These are phyloP conservation scores for Metschnikowia chrysomelidarum DNA, from an alignment of 805 yeast species.

Conservation along the genomic window DNA sequence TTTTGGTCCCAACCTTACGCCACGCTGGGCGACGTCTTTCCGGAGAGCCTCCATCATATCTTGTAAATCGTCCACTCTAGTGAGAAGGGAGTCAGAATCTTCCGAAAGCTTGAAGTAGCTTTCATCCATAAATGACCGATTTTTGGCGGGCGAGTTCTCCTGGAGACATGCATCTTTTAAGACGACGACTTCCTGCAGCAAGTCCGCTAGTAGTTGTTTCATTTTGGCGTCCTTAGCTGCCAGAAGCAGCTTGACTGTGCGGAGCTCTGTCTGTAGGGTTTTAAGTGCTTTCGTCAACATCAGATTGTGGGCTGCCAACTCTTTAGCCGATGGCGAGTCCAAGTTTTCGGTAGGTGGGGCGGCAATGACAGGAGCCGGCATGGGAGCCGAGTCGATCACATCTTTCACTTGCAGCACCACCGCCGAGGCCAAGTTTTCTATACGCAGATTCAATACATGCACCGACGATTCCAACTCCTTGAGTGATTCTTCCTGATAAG, in stretches of 20 bases:
- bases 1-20: conserved; percentile 74
- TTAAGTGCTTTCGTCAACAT: conserved; percentile 14
- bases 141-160: conserved; percentile 31
- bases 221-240: conserved; percentile 40
- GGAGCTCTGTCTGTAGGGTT: conserved; percentile 56
- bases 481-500: conserved; percentile 7
- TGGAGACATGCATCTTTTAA: conserved; percentile 50
- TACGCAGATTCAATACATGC: conserved; percentile 8
- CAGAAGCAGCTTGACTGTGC: conserved; percentile 58
- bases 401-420: conserved; percentile 14
- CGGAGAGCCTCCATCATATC: conserved; percentile 87
- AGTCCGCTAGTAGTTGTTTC: conserved; percentile 40
- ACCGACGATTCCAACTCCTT: conserved; percentile 9
- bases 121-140: conserved; percentile 65
- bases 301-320: conserved; percentile 4
- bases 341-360: not conserved
- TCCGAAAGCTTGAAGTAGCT: conserved; percentile 72
- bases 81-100: conserved; percentile 71
- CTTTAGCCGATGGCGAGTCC: conserved; percentile 6
- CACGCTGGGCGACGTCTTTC: conserved; percentile 88
- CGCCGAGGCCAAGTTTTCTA: conserved; percentile 10
- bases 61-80: conserved; percentile 85
- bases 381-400: conserved; percentile 8
- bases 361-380: not conserved
- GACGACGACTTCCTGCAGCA: conserved; percentile 47